These are phyloP conservation scores for Paraphaeosphaeria sporulosa DNA, from an alignment of 2,329 filamentous ascomycete genomes.

Conservation along the genomic window DNA sequence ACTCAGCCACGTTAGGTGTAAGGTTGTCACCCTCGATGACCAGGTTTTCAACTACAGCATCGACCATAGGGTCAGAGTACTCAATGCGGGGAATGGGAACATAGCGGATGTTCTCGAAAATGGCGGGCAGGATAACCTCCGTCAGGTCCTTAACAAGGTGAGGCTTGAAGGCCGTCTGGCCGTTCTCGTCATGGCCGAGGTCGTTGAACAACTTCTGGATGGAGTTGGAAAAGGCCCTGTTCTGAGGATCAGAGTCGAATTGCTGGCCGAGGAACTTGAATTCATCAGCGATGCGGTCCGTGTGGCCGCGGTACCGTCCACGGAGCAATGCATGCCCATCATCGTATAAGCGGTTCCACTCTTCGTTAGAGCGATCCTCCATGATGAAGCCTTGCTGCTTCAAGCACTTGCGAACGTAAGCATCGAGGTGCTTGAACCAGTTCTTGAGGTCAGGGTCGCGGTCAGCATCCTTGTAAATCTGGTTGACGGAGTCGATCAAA, in stretches of 20 bases:
- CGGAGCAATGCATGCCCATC: constrained; percentile 85
- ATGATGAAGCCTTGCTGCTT: constrained; percentile 92
- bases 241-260: constrained; percentile 87
- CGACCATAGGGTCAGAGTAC: constrained; percentile 82
- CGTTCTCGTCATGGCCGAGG: constrained; percentile 85
- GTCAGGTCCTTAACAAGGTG: constrained; percentile 89
- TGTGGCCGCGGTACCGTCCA: constrained; percentile 85
- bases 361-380: constrained; percentile 76
- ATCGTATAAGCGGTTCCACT: constrained; percentile 88
- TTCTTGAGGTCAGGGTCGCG: constrained; percentile 82
- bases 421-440: constrained; percentile 85
- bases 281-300: constrained; percentile 86
- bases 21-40: constrained; percentile 97
- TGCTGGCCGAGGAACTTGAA: constrained; percentile 88
- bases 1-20: constrained; percentile 88
- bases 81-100: constrained; percentile 94
- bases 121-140: constrained; percentile 81
- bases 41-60: constrained; percentile 91
- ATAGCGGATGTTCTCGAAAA: constrained; percentile 87
- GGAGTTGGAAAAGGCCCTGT: constrained; percentile 78
- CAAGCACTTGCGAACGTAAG: constrained; percentile 81
- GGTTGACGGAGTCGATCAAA: constrained; percentile 82
- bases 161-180: constrained; percentile 89
- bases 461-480: constrained; percentile 87
- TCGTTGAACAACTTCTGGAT: constrained; percentile 87